Base-by-base conservation (phyloP, 2,329 filamentous ascomycete species). In the Hymenoscyphus fraxineus region DNA sequence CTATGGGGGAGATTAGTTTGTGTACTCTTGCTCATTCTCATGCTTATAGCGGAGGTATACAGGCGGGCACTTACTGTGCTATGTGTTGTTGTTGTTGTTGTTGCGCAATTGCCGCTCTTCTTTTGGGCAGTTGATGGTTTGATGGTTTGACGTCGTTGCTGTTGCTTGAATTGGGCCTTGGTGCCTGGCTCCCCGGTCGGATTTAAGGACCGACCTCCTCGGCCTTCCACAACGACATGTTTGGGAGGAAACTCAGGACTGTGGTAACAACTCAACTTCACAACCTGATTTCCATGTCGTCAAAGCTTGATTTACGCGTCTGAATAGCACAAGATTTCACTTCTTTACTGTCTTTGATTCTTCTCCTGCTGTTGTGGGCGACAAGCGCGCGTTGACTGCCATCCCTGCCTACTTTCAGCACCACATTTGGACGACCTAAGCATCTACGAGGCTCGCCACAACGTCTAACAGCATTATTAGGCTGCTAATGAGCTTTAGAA, bases 261-360 rank as follows among this genome's bases (percentile, higher is more conserved):
- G 63, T 65, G 38, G 65, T 66, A 66, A 67, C 70, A 71, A 66
- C 65, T 67, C 67, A 71, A 70, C 68, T 65, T 61, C 71, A 72
- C 67, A 59, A 66, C 59, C 63, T 58, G 60, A 68, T 72, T 70
- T 71, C 60, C 47, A 64, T 61, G 64, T 63, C 62, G 70, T 68
- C 69, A 62, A 70, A 72, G 66, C 69, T 73, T 68, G 60, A 69
- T 73, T 64, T 68, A 75, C 73, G 73, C 72, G 73, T 74, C 73
- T 68, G 67, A 74, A 71, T 63, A 27, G 64, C 59, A 57, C 62
- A 67, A 64, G 51, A 66, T 68, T 66, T 60, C 47, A 60, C 47
- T 67, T 69, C 57, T 63, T 64, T 66, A 61, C 64, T 69, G 62
- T 66, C 57, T 60, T 65, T 68, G 62, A 68, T 69, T 69, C 60